Evolutionary conservation across 1,284 basidiomycete genomes (phyloP).

Genomic region (Cystobasidium slooffiae): DNA sequence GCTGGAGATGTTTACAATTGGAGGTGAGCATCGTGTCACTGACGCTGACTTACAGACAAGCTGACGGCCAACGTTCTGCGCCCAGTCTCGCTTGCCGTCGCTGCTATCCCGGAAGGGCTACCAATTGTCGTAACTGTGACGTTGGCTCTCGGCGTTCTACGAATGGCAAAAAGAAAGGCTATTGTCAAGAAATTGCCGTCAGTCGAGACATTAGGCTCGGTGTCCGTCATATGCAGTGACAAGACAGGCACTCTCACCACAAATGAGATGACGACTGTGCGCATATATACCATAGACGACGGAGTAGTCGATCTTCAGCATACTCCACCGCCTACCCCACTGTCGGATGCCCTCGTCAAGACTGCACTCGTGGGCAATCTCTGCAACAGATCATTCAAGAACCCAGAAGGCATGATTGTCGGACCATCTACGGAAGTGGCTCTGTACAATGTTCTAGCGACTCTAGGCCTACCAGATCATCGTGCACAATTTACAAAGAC

Average conservation of each 20-base stretch:
- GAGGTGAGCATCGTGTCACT: slow-evolving; percentile 69
- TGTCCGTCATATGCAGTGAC: slow-evolving; percentile 95
- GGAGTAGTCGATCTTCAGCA: slow-evolving; percentile 64
- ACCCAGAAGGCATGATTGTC: slow-evolving; percentile 74
- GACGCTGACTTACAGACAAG: neutral
- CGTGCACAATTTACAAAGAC: slow-evolving; percentile 72
- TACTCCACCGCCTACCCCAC: slow-evolving; percentile 49
- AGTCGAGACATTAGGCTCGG: slow-evolving; percentile 89
- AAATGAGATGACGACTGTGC: slow-evolving; percentile 92
- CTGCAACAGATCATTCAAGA: slow-evolving; percentile 65
- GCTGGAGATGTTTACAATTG: slow-evolving; percentile 99
- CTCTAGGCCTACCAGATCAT: slow-evolving; percentile 72
- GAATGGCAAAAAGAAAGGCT: slow-evolving; percentile 92
- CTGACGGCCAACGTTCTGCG: neutral
- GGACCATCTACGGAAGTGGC: slow-evolving; percentile 96
- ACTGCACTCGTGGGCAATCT: slow-evolving; percentile 64
- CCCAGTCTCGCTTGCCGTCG: slow-evolving; percentile 90
- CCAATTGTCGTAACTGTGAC: slow-evolving; percentile 98
- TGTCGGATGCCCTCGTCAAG: slow-evolving; percentile 66
- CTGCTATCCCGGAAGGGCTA: slow-evolving; percentile 94
- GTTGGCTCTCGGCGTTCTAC: slow-evolving; percentile 86
- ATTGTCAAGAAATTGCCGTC: slow-evolving; percentile 97
- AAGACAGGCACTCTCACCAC: slow-evolving; percentile 97
- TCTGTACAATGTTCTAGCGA: slow-evolving; percentile 76
- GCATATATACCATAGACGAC: slow-evolving; percentile 85